Evolutionary conservation across 2,329 filamentous ascomycete species (phyloP).

Genomic region (Mycosphaerelloides madeirae): DNA sequence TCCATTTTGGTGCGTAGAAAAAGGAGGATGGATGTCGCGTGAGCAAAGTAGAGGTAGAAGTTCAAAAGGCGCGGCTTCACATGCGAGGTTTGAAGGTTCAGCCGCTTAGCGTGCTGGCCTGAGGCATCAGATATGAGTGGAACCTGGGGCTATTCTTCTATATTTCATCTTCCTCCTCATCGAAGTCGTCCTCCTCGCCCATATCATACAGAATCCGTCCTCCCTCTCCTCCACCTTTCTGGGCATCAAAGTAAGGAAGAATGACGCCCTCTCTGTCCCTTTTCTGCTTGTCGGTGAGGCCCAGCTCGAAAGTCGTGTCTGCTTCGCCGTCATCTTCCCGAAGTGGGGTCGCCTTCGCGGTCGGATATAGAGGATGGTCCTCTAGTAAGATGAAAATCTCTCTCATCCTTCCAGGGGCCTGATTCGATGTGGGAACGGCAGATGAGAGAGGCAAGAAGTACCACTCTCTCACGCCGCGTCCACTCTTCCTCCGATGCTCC

Average conservation of each 20-base stretch:
- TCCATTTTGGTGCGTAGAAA: neutral
- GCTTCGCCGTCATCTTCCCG: slow-evolving; percentile 49
- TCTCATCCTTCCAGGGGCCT: slow-evolving; percentile 16
- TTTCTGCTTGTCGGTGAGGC: slow-evolving; percentile 85
- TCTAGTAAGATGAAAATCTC: slow-evolving; percentile 58
- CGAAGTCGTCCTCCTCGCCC: slow-evolving; percentile 93
- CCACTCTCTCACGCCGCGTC: slow-evolving; percentile 68
- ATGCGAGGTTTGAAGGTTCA: neutral
- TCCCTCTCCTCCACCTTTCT: slow-evolving; percentile 75
- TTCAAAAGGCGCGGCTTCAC: neutral
- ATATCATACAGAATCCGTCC: slow-evolving; percentile 95
- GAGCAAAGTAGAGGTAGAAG: neutral
- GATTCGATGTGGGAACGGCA: slow-evolving; percentile 18
- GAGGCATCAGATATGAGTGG: no score
- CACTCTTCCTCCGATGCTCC: slow-evolving; percentile 80
- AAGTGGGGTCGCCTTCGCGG: slow-evolving; percentile 37
- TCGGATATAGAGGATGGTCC: slow-evolving; percentile 67
- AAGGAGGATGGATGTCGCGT: no score
- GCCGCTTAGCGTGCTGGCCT: no score
- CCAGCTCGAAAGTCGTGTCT: slow-evolving; percentile 77
- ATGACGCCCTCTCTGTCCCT: slow-evolving; percentile 83
- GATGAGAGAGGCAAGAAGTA: slow-evolving; percentile 49
- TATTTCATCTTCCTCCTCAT: slow-evolving; percentile 92
- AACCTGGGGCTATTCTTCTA: no score
- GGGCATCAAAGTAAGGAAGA: slow-evolving; percentile 93